phyloP scores from a whole-genome alignment of 2,329 filamentous ascomycete genomes.

The Microcera coccophila region DNA sequence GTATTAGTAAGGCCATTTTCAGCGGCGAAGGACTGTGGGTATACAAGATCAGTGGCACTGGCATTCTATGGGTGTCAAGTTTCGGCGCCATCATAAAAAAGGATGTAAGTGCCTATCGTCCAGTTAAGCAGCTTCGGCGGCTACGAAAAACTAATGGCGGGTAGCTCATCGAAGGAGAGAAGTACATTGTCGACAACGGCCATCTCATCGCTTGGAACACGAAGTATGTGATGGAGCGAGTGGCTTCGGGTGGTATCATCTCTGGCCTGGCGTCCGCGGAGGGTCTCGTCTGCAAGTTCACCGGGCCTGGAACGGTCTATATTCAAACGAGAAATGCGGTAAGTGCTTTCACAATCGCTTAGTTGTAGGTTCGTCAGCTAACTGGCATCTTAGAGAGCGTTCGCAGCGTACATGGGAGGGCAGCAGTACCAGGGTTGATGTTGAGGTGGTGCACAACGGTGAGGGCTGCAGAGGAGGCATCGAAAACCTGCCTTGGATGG shows the following conservation, averaged over 20 bases:
- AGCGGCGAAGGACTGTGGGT: constrained; percentile 89
- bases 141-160: not conserved
- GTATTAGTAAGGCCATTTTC: constrained; percentile 86
- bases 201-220: constrained; percentile 97
- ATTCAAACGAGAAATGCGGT: constrained; percentile 86
- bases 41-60: constrained; percentile 77
- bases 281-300: constrained; percentile 92
- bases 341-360: constrained; percentile 29
- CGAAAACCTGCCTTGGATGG: too few relatives aligned
- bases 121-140: not conserved
- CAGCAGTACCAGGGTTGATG: constrained; percentile 37
- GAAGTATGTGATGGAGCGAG: constrained; percentile 85
- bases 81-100: constrained; percentile 95
- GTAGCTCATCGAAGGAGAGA: constrained; percentile 64
- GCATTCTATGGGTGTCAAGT: constrained; percentile 84
- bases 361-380: not conserved
- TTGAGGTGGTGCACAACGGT: too few relatives aligned
- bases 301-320: constrained; percentile 84
- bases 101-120: constrained; percentile 59
- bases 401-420: constrained; percentile 50
- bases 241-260: constrained; percentile 88
- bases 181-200: constrained; percentile 89
- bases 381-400: constrained; percentile 42
- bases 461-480: too few relatives aligned
- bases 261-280: constrained; percentile 78